phyloP scores from a whole-genome alignment of 176 grass and related monocot genomes.

The Metroxylon sagu region DNA sequence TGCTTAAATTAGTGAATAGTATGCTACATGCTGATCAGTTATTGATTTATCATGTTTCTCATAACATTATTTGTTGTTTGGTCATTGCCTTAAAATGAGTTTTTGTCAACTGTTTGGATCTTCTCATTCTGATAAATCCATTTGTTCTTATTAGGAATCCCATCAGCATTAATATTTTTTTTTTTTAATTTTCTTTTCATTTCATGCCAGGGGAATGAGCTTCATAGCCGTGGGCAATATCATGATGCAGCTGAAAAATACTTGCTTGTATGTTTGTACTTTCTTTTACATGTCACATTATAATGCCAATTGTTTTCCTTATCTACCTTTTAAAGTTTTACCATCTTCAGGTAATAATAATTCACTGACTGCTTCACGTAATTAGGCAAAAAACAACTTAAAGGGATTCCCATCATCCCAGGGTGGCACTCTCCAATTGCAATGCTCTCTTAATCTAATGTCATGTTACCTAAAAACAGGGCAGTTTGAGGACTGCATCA shows the following conservation, averaged over 20 bases:
- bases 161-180: too few species aligned
- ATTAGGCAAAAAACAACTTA: conserved; percentile 84
- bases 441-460: conserved; percentile 96
- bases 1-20: too few species aligned
- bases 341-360: not conserved
- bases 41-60: too few species aligned
- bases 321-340: too few species aligned
- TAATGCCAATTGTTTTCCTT: too few species aligned
- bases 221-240: conserved; percentile 68
- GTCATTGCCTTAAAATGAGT: too few species aligned
- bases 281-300: not conserved
- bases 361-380: conserved; percentile 14
- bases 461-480: conserved; percentile 82
- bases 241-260: conserved; percentile 75
- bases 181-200: not conserved
- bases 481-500: conserved; percentile 72
- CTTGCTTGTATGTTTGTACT: conserved; percentile 55
- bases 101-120: too few species aligned
- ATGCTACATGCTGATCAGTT: too few species aligned
- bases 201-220: conserved; percentile 64
- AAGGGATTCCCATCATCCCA: conserved; percentile 43
- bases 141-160: too few species aligned
- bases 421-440: conserved; percentile 52
- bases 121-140: too few species aligned
- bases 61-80: too few species aligned